These are phyloP conservation scores for Geum urbanum DNA, from an alignment of 306 rosid species.

Conservation along the genomic window DNA sequence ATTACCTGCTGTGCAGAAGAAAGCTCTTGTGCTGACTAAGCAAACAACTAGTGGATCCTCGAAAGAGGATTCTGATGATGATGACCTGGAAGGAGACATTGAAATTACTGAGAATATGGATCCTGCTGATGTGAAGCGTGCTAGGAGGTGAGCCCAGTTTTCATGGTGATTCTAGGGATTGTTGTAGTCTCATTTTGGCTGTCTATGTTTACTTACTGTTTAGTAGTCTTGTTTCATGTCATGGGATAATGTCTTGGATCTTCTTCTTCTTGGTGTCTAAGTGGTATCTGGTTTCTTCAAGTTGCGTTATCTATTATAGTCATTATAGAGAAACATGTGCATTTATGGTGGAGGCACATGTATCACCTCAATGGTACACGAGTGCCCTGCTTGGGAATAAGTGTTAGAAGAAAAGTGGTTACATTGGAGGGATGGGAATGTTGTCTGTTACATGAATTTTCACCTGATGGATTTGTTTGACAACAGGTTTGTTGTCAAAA, in stretches of 20 bases:
- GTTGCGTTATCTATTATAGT: not conserved
- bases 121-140: conserved; percentile 52
- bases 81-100: conserved; percentile 52
- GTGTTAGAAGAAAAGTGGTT: conserved; percentile 13
- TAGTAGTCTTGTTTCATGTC: conserved; percentile 8
- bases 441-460: not conserved
- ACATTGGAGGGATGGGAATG: conserved; percentile 10
- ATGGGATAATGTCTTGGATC: not conserved
- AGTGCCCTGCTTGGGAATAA: not conserved
- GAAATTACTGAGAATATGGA: conserved; percentile 45
- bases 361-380: not conserved
- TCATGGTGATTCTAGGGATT: not conserved
- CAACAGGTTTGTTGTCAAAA: conserved; percentile 15
- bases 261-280: not conserved
- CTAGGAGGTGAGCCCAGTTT: conserved; percentile 39
- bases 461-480: conserved; percentile 23
- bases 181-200: conserved; percentile 13
- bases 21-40: conserved; percentile 25
- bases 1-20: conserved; percentile 39
- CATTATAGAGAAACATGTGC: not conserved
- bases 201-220: not conserved
- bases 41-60: conserved; percentile 60
- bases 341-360: no score
- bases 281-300: not conserved
- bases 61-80: conserved; percentile 54